Evolutionary conservation across 2,329 filamentous ascomycete species (phyloP), one percentile per base, ranked within the genome.

Genomic region (Alternaria burnsii): DNA sequence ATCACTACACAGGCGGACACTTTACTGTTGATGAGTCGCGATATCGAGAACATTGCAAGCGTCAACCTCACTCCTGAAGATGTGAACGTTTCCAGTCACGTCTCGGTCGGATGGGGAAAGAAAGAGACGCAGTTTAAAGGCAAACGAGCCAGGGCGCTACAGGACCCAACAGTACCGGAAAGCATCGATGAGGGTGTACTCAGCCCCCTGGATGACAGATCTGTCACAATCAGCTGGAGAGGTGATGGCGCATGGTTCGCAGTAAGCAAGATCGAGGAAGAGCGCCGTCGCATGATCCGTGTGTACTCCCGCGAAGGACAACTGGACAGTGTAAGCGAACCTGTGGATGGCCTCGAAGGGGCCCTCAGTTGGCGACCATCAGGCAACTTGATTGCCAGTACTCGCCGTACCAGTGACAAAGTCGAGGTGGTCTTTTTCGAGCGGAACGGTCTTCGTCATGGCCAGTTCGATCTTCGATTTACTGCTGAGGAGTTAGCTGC

Each of bases 81-180:
- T 78, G 86, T 97, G 65, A 91, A 91, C 70, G 87, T 88, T n/a
- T 98, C 91, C 26, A 95, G 90, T 77, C 94, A 97, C 82, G 95
- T 97, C 58, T 96, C 93, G 20, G 94, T 99, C 22, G 95, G 95
- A 51, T 99, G 95, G 95, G 95, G 95, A 61, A 98, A 98, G 82
- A 93, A 91, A 76, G 95, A 99, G 80, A 99, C 95, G 0, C 95
- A 99, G 77, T 99, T 99, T 78, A 92, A 97, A 74, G 95, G 95
- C 52, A 93, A 92, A 72, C 88, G 94, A 63, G 94, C 94, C 58
- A 89, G 88, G 80, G 93, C 93, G 20, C 83, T 98, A 66, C 87
- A 92, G 55, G 95, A 99, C 78, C 95, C 95, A 16, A 99, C 95
- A 10, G 92, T 99, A 68, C 95, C 95, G 0, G 94, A 98, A 76